Percentiles rank a stretch among this genome's conserved stretches.
phyloP scores from a whole-genome alignment of 192 early-diverging fungal genomes.

The Linnemannia zychae region DNA sequence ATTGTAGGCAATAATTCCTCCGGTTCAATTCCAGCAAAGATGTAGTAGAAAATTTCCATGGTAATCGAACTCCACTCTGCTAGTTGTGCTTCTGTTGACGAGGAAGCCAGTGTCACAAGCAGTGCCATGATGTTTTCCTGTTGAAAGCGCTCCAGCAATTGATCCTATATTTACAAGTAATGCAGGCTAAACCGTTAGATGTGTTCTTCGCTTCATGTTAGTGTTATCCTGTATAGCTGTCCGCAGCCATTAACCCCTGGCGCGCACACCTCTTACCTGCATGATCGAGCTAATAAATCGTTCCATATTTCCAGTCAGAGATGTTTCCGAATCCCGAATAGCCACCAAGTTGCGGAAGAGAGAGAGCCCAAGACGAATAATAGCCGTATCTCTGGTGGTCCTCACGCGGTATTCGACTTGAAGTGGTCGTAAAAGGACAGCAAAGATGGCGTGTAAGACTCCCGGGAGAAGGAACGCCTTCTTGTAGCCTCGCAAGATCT shows the following conservation, averaged over 20 bases:
- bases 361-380: constrained; percentile 78
- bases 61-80: constrained; percentile 73
- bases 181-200: no score
- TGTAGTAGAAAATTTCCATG: constrained; percentile 73
- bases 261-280: constrained; percentile 78
- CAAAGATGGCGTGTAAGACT: constrained; percentile 66
- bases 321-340: constrained; percentile 78
- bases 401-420: constrained; percentile 66
- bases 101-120: constrained; percentile 79
- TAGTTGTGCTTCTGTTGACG: constrained; percentile 68
- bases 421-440: constrained; percentile 65
- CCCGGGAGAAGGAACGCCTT: constrained; percentile 70
- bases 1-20: constrained; percentile 50
- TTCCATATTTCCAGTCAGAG: constrained; percentile 67
- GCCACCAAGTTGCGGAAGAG: constrained; percentile 87
- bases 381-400: constrained; percentile 67
- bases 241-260: no score
- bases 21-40: constrained; percentile 69
- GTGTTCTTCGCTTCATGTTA: no score
- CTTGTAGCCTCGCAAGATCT: constrained; percentile 80
- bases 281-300: constrained; percentile 68
- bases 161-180: constrained; percentile 54
- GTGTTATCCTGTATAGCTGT: no score
- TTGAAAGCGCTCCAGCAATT: constrained; percentile 66
- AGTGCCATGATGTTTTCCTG: constrained; percentile 76